Percentiles rank a stretch among this genome's conserved stretches.
These are phyloP conservation scores for Chlorella sp. DNA, from an alignment of 139 green algal species.

Conservation along the genomic window DNA sequence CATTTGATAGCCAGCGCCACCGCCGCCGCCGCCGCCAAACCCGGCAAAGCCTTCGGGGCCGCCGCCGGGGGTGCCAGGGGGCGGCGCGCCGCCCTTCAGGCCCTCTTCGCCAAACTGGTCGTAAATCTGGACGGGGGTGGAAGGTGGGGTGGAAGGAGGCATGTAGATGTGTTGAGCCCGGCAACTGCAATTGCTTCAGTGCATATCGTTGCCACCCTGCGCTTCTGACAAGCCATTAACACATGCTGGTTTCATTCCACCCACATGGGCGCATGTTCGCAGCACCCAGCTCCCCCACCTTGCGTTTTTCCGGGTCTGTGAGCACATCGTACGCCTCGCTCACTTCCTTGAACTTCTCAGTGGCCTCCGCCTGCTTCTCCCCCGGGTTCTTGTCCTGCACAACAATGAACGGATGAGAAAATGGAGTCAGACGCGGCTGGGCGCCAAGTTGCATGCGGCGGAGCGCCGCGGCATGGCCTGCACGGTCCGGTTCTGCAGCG, in stretches of 20 bases:
- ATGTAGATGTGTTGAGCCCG: too few relatives aligned
- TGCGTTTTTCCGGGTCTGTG: conserved; percentile 57
- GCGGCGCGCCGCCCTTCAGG: conserved; percentile 70
- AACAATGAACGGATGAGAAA: not conserved
- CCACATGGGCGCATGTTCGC: too few relatives aligned
- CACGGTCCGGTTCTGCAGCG: too few relatives aligned
- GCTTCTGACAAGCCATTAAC: too few relatives aligned
- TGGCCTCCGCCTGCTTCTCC: conserved; percentile 44
- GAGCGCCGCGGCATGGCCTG: too few relatives aligned
- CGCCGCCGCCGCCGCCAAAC: conserved; percentile 10
- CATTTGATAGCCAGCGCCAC: conserved; percentile 24
- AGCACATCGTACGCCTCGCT: conserved; percentile 65
- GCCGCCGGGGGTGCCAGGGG: conserved; percentile 16
- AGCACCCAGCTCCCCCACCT: too few relatives aligned
- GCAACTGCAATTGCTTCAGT: too few relatives aligned
- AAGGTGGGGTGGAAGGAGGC: too few relatives aligned
- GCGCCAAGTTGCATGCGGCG: too few relatives aligned
- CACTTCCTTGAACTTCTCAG: conserved; percentile 69
- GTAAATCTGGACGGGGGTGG: conserved; percentile 77
- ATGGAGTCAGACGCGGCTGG: too few relatives aligned
- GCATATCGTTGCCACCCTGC: too few relatives aligned
- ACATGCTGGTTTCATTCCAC: too few relatives aligned
- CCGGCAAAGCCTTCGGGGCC: conserved; percentile 4
- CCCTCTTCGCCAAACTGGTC: conserved; percentile 98
- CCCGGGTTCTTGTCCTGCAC: conserved; percentile 18